These are phyloP conservation scores for Ligustrum vulgare DNA, from an alignment of 257 asterid species.

Conservation along the genomic window DNA sequence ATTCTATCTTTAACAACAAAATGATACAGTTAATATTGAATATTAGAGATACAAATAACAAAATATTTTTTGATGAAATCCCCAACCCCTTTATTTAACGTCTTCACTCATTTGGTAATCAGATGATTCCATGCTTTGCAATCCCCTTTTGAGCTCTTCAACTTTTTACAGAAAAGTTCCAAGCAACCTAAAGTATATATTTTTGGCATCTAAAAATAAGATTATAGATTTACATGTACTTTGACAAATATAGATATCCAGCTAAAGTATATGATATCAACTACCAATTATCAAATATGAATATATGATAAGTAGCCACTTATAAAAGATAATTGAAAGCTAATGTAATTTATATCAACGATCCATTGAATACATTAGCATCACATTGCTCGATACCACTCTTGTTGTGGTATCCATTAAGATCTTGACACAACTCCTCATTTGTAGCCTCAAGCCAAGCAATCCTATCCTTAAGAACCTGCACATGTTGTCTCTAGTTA, in stretches of 20 bases:
- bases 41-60: too few relatives aligned
- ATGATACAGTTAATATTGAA: too few relatives aligned
- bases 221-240: neutral
- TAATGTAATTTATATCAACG: neutral
- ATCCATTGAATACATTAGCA: constrained; percentile 47
- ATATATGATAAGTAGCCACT: neutral
- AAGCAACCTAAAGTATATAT: constrained; percentile 41
- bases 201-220: constrained; percentile 10
- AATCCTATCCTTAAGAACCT: constrained; percentile 85
- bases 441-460: constrained; percentile 91
- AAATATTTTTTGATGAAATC: too few relatives aligned
- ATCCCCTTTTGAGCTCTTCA: too few relatives aligned
- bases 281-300: neutral
- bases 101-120: constrained; percentile 89
- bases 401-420: constrained; percentile 65
- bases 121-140: too few relatives aligned
- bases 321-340: constrained; percentile 5
- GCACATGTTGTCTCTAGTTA: constrained; percentile 32
- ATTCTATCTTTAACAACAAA: too few relatives aligned
- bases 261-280: neutral
- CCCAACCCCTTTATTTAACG: too few relatives aligned
- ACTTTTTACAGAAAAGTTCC: constrained; percentile 52
- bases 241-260: neutral
- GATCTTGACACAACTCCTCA: constrained; percentile 84
- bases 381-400: constrained; percentile 51